Evolutionary conservation across 345 rosid species (phyloP).

Genomic region (Salix suchowensis): DNA sequence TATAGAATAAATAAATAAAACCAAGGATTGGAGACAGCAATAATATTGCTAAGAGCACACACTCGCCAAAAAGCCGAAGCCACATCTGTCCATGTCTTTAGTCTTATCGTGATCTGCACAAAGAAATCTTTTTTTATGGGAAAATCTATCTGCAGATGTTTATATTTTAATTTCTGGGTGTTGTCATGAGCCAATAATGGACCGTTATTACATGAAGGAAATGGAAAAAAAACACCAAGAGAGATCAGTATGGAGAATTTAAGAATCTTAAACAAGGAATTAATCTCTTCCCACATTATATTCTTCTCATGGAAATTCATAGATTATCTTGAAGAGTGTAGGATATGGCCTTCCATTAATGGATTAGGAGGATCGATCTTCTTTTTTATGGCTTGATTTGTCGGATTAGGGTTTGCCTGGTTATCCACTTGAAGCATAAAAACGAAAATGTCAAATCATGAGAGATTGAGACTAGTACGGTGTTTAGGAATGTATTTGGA

Average conservation of each 20-base stretch:
- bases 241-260: background rate
- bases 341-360: background rate
- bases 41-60: background rate
- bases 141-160: background rate
- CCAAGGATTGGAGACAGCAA: background rate
- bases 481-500: too few relatives aligned
- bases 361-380: constrained; percentile 7
- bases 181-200: background rate
- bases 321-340: background rate
- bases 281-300: background rate
- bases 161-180: background rate
- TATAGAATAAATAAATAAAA: background rate
- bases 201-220: background rate
- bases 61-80: too few relatives aligned
- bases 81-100: background rate
- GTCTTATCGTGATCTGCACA: too few relatives aligned
- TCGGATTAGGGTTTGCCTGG: background rate
- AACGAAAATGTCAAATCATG: background rate
- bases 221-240: constrained; percentile 9
- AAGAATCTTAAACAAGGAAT: background rate
- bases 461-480: too few relatives aligned
- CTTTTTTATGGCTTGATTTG: background rate
- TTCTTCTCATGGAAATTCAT: background rate
- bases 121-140: background rate
- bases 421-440: background rate